Base-by-base conservation (phyloP, 2,329 filamentous ascomycete genomes). In the Dactylellina cionopaga region DNA sequence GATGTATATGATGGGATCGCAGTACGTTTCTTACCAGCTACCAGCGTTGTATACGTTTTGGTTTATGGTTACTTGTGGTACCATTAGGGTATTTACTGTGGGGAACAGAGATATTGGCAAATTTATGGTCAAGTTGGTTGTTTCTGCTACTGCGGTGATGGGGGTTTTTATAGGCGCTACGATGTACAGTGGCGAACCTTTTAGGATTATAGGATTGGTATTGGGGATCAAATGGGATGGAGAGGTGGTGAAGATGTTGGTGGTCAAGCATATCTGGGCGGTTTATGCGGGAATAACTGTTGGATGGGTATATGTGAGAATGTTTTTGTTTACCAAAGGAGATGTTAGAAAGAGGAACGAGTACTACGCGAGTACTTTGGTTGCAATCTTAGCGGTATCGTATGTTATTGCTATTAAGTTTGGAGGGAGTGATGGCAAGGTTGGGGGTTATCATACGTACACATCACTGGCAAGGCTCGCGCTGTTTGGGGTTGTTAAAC, bases 41-140 rank as follows among this genome's bases (percentile, higher is more conserved):
- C 83, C 86, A 0, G 83, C 86, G 0, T 80, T 88, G 1, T 81
- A 85, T 37, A 87, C 83, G 51, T 87, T 89, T 77, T 90, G 87
- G 85, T 89, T 88, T 76, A 74, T 87, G 4, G 79, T 87, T 19
- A 80, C 86, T n/a, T 89, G 83, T 76, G 74, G 80, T 27, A 87
- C 85, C 3, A 79, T 89, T 64, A 79, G 81, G 15, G 76, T 83
- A 15, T 80, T 80, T 31, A 78, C 78, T 2, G 75, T 76, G 24
- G 77, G 79, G 71, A 87, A 87, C 74, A 77, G 80, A 15, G 81
- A 81, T 47, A 75, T 80, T 3, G 47, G 25, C 10, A 75, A 75
- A 1, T 82, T 82, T 33, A 75, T 88, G 2, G 27, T 84, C 9
- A 88, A 88, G 75, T 81, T 87, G 2, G 25, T 81, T 1, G 60